Base-by-base conservation (phyloP, 140 eudicot genomes). In the Ambrosia hybrid region DNA sequence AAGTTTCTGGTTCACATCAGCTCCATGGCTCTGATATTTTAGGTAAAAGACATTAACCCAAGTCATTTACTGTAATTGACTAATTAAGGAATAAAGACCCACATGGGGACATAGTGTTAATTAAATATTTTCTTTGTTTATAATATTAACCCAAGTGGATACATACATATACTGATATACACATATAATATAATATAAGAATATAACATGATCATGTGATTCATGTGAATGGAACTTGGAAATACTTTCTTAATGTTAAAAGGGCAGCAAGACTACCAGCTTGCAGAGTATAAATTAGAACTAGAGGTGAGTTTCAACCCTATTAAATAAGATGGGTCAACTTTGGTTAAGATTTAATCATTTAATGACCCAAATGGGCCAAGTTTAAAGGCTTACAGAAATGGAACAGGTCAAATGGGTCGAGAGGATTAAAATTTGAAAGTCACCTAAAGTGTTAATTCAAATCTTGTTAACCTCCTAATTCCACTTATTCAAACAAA, bases 1-100 rank as follows among this genome's bases (percentile, higher is more conserved):
- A 3, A 88, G 84, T 78, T 73, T 85, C 78, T 85, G 93, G 84
- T 93, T 93, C 46, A 88, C 91, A 66, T 93, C 88, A 9, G 99
- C 99, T 73, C 97, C 97, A 57, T 55, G 72, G 68, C 83, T 77
- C 99, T 93, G 85, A 60, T 67, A 82, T 67, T 76, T 60, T 36
- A 61, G 11, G 30, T 21, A 21, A 21, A 21, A 21, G 30, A 21
- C 30, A 21, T 21, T 21, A 21, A 21, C 30, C 30, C 30, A 21
- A 21, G 30, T 21, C 30, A 21, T 21, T 21, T 21, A 21, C 30
- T 21, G 30, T 21, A 21, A 21, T 21, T 21, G 30, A 21, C 30
- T 21, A 21, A 21, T 1, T 21, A 21, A 21, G 30, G 1, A 21
- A 21, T 21, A 21, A 21, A 21, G 30, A 21, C 30, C 30, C 30